Conservation (phyloP, 163 green algal species). For the Trebouxiophyceae sp. region DNA sequence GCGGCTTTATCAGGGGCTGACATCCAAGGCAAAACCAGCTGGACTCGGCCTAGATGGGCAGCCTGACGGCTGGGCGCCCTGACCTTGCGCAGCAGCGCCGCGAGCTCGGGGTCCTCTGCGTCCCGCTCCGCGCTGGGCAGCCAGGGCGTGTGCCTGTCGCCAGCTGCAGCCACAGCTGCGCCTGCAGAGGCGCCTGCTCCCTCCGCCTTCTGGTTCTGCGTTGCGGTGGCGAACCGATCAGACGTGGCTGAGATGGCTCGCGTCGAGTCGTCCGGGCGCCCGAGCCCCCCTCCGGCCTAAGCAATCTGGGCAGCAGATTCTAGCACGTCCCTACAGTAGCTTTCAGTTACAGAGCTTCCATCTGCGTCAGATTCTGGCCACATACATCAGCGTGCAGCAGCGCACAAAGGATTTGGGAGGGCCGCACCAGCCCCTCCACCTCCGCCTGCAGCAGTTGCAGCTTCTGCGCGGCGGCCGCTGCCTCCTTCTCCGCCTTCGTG, state of each 20-base stretch:
- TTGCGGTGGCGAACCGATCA: no score
- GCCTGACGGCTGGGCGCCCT: no score
- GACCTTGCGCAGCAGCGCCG: slow-evolving; percentile 24
- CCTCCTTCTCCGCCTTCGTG: background rate
- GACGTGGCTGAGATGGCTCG: no score
- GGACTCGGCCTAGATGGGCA: background rate
- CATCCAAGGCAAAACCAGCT: background rate
- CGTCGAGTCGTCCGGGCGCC: no score
- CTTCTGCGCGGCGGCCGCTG: background rate
- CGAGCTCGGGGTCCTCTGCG: slow-evolving; percentile 24
- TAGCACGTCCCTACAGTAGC: no score
- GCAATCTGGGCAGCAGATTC: no score
- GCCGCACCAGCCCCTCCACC: background rate
- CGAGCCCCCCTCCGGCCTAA: no score
- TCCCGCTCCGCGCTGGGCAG: slow-evolving; percentile 14
- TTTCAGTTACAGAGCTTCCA: no score
- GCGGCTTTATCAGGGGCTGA: background rate
- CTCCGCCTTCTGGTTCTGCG: no score
- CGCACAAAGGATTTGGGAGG: background rate
- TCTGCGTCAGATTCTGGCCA: no score
- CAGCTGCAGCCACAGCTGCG: background rate
- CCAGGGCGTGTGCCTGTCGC: slow-evolving; percentile 26
- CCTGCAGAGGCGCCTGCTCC: no score
- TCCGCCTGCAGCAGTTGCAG: slow-evolving; percentile 3
- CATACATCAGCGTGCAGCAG: no score